phyloP scores from a whole-genome alignment of 2,329 filamentous ascomycete genomes.

The Xylaria polymorpha region DNA sequence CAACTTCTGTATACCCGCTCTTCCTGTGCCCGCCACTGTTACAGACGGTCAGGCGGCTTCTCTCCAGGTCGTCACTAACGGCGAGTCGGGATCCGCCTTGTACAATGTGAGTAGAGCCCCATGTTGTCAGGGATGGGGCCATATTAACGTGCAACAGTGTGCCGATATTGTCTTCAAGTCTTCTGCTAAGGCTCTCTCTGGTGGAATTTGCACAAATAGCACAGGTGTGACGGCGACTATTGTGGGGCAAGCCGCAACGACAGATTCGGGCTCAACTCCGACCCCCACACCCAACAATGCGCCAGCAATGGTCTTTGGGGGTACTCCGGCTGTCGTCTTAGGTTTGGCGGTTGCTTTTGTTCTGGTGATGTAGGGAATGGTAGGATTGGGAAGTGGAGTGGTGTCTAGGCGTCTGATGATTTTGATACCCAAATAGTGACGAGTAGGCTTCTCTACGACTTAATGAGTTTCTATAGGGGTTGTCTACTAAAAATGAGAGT shows the following conservation, averaged over 20 bases:
- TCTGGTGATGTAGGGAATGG: conserved; percentile 16
- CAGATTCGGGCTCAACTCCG: conserved; percentile 14
- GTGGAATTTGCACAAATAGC: conserved; percentile 67
- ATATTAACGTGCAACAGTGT: conserved; percentile 61
- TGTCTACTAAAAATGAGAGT: conserved; percentile 25
- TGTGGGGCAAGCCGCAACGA: conserved; percentile 41
- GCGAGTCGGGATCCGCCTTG: conserved; percentile 67
- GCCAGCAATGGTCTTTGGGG: neutral
- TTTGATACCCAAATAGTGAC: conserved; percentile 22
- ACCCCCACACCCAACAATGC: conserved; percentile 26
- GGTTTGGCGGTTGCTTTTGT: conserved; percentile 5
- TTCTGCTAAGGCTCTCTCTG: conserved; percentile 58
- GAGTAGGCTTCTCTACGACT: neutral
- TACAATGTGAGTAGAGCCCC: conserved; percentile 67
- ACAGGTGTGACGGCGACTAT: conserved; percentile 62
- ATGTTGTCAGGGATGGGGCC: neutral
- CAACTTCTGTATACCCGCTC: conserved; percentile 72
- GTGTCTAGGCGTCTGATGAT: conserved; percentile 12
- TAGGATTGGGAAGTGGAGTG: neutral
- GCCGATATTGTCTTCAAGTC: conserved; percentile 77
- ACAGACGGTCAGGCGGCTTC: conserved; percentile 72
- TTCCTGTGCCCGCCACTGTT: conserved; percentile 64
- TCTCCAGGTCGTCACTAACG: conserved; percentile 76
- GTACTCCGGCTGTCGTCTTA: neutral
- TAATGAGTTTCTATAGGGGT: conserved; percentile 9